Conservation (phyloP, 1,284 basidiomycete species). For the Cutaneotrichosporon curvatum region DNA sequence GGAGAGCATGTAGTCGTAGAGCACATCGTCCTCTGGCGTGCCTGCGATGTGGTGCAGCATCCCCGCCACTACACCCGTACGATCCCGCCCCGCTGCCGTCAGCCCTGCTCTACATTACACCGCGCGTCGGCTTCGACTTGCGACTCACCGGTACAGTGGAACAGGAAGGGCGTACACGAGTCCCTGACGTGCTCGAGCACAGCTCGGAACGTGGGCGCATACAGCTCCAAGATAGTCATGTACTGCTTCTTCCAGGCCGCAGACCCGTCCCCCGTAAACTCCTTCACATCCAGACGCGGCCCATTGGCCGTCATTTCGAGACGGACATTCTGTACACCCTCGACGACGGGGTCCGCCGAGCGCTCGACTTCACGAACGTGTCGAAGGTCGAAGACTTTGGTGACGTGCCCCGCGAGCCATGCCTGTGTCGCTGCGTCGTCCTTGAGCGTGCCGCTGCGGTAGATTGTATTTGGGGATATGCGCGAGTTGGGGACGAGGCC, state of each 20-base stretch:
- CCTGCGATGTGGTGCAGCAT: conserved; percentile 13
- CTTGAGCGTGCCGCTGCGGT: conserved; percentile 6
- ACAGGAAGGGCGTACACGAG: conserved; percentile 5
- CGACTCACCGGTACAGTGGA: conserved; percentile 18
- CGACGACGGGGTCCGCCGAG: conserved; percentile 5
- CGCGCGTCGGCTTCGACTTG: too few relatives aligned
- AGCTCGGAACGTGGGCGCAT: conserved; percentile 2
- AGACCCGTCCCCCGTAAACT: conserved; percentile 11
- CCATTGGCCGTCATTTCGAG: not conserved
- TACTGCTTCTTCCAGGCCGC: conserved; percentile 9
- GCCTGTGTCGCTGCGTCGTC: not conserved
- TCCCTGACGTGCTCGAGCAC: conserved; percentile 16
- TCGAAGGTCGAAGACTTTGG: conserved; percentile 12
- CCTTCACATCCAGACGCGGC: not conserved
- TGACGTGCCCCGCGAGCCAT: conserved; percentile 8
- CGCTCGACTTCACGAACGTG: conserved; percentile 1
- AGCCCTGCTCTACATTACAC: not conserved
- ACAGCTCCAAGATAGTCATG: conserved; percentile 2
- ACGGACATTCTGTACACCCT: conserved; percentile 5
- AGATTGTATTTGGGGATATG: conserved; percentile 3
- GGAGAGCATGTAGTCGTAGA: conserved; percentile 15
- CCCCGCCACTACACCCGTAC: conserved; percentile 12
- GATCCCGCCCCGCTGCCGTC: conserved; percentile 12
- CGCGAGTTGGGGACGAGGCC: conserved; percentile 6
- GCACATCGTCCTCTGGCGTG: conserved; percentile 1